Conservation (phyloP, 495 filamentous ascomycete species). For the Astrocystis sublimbata region DNA sequence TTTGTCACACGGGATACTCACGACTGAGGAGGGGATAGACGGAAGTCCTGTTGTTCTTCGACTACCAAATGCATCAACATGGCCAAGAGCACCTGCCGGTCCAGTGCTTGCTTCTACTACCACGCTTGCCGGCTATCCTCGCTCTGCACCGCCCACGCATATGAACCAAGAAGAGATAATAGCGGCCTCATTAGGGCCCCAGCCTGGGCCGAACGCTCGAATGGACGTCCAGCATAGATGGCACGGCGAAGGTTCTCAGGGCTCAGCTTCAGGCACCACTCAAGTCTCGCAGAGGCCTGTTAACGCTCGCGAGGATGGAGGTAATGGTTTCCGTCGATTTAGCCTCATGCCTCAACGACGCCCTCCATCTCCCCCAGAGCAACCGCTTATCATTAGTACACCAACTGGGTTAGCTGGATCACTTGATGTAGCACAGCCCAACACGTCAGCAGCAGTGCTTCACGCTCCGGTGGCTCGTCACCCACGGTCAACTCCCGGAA, state of each 20-base stretch:
- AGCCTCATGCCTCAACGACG: slow-evolving; percentile 27
- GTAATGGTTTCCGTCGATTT: slow-evolving; percentile 20
- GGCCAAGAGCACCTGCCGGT: slow-evolving; percentile 40
- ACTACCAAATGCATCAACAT: slow-evolving; percentile 45
- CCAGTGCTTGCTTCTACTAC: slow-evolving; percentile 17
- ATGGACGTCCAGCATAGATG: slow-evolving; percentile 28
- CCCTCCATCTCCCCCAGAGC: slow-evolving; percentile 32
- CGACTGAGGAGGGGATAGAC: slow-evolving; percentile 10
- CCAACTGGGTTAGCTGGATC: slow-evolving; percentile 47
- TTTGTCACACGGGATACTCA: slow-evolving; percentile 17
- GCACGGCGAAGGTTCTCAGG: slow-evolving; percentile 20
- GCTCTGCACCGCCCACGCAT: slow-evolving; percentile 41
- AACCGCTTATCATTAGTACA: slow-evolving; percentile 52
- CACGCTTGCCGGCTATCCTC: slow-evolving; percentile 38
- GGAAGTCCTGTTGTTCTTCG: slow-evolving; percentile 29
- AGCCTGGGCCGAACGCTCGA: slow-evolving; percentile 34
- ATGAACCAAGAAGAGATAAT: slow-evolving; percentile 31
- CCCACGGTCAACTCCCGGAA: slow-evolving; percentile 40
- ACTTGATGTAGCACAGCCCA: slow-evolving; percentile 39
- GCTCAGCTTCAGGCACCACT: slow-evolving; percentile 36
- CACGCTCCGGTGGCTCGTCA: slow-evolving; percentile 46
- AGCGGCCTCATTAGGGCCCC: slow-evolving; percentile 33
- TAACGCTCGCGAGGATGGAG: slow-evolving; percentile 20
- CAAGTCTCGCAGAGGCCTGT: slow-evolving; percentile 36
- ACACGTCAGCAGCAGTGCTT: slow-evolving; percentile 35